A percentile compares a stretch with the other conserved stretches of the same genome.
Evolutionary conservation across 306 rosid species (phyloP).

Genomic region (Hippophae gyantsensis): DNA sequence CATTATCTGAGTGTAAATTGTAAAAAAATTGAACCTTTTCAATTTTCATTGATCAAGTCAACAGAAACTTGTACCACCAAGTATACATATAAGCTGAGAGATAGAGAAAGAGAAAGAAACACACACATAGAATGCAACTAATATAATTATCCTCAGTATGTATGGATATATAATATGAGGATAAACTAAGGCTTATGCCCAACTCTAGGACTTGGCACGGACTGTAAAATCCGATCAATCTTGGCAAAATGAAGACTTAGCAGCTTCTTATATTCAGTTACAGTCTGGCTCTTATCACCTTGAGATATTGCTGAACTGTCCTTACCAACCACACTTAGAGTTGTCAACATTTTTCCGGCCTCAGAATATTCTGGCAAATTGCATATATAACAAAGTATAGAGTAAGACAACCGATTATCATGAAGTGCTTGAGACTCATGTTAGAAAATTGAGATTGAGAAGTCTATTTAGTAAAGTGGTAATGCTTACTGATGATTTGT

Average conservation of each 20-base stretch:
- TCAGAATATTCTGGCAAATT: background rate
- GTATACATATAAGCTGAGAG: too few species aligned
- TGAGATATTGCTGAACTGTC: background rate
- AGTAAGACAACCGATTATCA: background rate
- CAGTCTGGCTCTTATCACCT: background rate
- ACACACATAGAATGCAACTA: too few species aligned
- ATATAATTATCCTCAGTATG: background rate
- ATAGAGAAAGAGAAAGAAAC: too few species aligned
- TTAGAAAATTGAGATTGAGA: too few species aligned
- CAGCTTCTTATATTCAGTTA: background rate
- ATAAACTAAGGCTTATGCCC: background rate
- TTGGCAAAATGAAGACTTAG: background rate
- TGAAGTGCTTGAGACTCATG: background rate
- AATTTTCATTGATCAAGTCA: too few species aligned
- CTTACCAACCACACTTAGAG: background rate
- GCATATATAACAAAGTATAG: background rate
- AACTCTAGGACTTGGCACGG: slow-evolving; percentile 1
- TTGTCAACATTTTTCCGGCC: background rate
- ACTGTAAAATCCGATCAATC: slow-evolving; percentile 2
- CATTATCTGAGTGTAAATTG: too few species aligned
- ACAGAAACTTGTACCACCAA: too few species aligned
- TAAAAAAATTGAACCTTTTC: too few species aligned
- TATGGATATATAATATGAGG: background rate
- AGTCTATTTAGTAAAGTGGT: too few species aligned
- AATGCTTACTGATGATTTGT: too few species aligned